phyloP scores from a whole-genome alignment of 805 yeast genomes.

The Spathaspora sp. region DNA sequence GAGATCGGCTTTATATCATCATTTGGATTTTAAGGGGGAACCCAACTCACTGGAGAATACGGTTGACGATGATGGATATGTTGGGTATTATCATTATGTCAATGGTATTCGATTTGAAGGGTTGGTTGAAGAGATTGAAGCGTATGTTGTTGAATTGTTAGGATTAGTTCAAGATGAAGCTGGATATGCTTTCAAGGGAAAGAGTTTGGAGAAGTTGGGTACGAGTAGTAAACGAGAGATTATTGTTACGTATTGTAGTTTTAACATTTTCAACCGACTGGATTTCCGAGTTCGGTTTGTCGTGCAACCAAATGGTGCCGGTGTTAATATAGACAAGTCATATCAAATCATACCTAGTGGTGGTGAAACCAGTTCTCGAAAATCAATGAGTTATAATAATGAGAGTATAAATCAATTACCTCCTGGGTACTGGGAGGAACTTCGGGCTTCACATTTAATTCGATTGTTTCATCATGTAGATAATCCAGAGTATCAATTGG shows the following conservation, averaged over 20 bases:
- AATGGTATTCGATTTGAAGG: constrained; percentile 27
- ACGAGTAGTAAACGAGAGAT: constrained; percentile 14
- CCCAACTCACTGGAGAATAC: constrained; percentile 2
- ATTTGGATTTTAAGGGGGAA: constrained; percentile 22
- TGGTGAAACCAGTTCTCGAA: constrained; percentile 6
- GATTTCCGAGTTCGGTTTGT: constrained; percentile 70
- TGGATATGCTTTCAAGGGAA: constrained; percentile 14
- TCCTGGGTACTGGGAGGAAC: constrained; percentile 51
- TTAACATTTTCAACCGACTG: constrained; percentile 67
- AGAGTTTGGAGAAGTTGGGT: constrained; percentile 2
- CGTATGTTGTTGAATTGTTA: constrained; percentile 21
- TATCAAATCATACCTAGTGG: constrained; percentile 21
- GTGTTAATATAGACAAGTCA: constrained; percentile 25
- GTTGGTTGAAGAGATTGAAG: constrained; percentile 23
- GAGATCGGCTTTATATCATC: constrained; percentile 20
- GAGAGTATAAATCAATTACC: constrained; percentile 14
- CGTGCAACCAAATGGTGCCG: constrained; percentile 20
- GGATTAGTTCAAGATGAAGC: constrained; percentile 18
- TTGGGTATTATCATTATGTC: constrained; percentile 36
- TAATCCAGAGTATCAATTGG: constrained; percentile 51
- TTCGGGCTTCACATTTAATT: constrained; percentile 54
- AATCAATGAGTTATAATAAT: constrained; percentile 13
- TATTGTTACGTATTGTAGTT: constrained; percentile 58
- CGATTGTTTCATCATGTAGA: constrained; percentile 52
- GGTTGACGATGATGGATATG: constrained; percentile 33